Conservation (phyloP, 768 basidiomycete species). For the Albatrellus ellisii region DNA sequence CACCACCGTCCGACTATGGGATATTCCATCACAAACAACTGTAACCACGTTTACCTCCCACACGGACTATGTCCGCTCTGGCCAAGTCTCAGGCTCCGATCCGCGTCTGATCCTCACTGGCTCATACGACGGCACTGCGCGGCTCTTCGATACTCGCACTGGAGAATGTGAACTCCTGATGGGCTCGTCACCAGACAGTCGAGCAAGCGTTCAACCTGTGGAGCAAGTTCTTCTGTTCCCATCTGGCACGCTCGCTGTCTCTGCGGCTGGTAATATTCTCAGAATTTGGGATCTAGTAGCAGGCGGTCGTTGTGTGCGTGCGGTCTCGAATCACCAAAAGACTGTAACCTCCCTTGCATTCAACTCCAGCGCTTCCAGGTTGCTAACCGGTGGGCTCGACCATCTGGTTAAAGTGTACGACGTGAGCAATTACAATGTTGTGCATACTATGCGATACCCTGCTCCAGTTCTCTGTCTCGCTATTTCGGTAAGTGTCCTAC, state of each 20-base stretch:
- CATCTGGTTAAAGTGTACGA: constrained; percentile 99
- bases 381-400: constrained; percentile 86
- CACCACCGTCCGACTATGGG: constrained; percentile 88
- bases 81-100: constrained; percentile 71
- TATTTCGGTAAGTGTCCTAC: constrained; percentile 55
- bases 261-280: constrained; percentile 84
- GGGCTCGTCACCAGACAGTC: constrained; percentile 26
- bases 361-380: constrained; percentile 57
- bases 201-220: constrained; percentile 49
- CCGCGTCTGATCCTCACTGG: constrained; percentile 83
- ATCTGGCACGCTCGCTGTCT: constrained; percentile 73
- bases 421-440: constrained; percentile 83
- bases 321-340: constrained; percentile 96
- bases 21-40: constrained; percentile 79
- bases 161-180: constrained; percentile 78
- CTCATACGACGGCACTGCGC: constrained; percentile 87
- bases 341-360: constrained; percentile 85
- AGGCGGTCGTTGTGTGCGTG: constrained; percentile 79
- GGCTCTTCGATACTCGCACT: constrained; percentile 78
- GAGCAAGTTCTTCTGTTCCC: constrained; percentile 92
- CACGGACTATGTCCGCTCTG: constrained; percentile 93
- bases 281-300: constrained; percentile 93
- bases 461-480: constrained; percentile 85
- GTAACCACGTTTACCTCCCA: constrained; percentile 74
- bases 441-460: constrained; percentile 98